A percentile compares a stretch with the other conserved stretches of the same genome.
Conservation (phyloP, 1,139 yeast genomes). For the Hansenula sp. region DNA sequence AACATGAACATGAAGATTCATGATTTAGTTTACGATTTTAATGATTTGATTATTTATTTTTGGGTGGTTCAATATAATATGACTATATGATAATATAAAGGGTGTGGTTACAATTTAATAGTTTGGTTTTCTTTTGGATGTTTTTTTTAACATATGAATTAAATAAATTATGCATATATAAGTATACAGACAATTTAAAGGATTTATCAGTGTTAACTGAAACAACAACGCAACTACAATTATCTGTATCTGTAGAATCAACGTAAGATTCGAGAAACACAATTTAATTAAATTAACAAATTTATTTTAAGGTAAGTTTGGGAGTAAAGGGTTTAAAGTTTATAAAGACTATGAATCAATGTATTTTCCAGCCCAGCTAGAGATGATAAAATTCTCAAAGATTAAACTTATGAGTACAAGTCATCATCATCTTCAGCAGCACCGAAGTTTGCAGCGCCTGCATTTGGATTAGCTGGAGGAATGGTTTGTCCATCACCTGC, state of each 20-base stretch:
- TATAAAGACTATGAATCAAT: background rate
- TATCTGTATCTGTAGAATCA: too few relatives aligned
- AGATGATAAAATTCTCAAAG: background rate
- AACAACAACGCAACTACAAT: too few relatives aligned
- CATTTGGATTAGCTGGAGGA: slow-evolving; percentile 31
- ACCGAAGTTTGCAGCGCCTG: slow-evolving; percentile 47
- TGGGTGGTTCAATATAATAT: background rate
- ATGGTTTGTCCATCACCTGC: slow-evolving; percentile 38
- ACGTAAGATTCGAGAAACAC: too few relatives aligned
- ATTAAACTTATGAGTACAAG: slow-evolving; percentile 63
- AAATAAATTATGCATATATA: too few relatives aligned
- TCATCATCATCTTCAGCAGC: slow-evolving; percentile 91
- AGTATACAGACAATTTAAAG: too few relatives aligned
- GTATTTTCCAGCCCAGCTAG: too few relatives aligned
- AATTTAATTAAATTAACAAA: too few relatives aligned
- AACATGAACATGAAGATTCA: too few relatives aligned
- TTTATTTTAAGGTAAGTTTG: too few relatives aligned
- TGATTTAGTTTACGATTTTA: background rate
- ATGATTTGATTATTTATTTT: background rate
- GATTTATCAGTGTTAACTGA: too few relatives aligned
- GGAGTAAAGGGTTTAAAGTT: background rate
- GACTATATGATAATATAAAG: background rate
- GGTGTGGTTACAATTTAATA: background rate
- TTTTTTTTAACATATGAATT: too few relatives aligned
- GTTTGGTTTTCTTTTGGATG: too few relatives aligned